A percentile compares a stretch with the other conserved stretches of the same genome.
These are phyloP conservation scores for Spirogloea muscicola DNA, from an alignment of 139 green algal species.

Conservation along the genomic window DNA sequence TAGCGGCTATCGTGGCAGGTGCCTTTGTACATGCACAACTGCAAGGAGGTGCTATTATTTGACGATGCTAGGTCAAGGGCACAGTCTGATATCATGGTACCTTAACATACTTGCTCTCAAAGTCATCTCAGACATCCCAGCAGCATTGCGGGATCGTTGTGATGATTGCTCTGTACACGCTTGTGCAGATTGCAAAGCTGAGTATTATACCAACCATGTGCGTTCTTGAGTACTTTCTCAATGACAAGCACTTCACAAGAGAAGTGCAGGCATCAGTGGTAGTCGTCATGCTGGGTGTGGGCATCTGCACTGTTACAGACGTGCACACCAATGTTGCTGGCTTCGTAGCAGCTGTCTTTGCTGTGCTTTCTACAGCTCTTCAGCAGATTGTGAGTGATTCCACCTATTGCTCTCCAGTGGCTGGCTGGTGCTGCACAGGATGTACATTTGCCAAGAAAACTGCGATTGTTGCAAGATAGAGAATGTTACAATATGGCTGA, in stretches of 20 bases:
- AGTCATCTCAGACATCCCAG: background rate
- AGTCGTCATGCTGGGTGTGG: constrained; percentile 17
- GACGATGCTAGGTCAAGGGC: no score
- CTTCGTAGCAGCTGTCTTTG: constrained; percentile 68
- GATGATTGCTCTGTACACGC: background rate
- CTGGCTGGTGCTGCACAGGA: background rate
- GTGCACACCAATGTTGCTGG: constrained; percentile 42
- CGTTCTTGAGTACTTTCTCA: constrained; percentile 68
- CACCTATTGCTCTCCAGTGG: background rate
- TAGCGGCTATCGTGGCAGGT: no score
- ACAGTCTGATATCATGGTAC: no score
- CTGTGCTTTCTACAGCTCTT: constrained; percentile 74
- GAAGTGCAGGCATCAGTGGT: constrained; percentile 69
- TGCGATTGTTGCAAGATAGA: background rate
- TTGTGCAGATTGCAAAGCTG: constrained; percentile 78
- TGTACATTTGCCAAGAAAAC: no score
- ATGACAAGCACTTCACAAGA: constrained; percentile 57
- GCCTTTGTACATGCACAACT: no score
- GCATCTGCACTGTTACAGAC: constrained; percentile 21
- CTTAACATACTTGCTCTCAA: background rate
- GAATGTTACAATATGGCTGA: no score
- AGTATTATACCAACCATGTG: constrained; percentile 88
- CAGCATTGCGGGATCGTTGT: no score
- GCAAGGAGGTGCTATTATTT: no score
- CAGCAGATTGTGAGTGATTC: constrained; percentile 77